Conservation (phyloP, 108 stramenopile species). For the Discostella stelligeroides region DNA sequence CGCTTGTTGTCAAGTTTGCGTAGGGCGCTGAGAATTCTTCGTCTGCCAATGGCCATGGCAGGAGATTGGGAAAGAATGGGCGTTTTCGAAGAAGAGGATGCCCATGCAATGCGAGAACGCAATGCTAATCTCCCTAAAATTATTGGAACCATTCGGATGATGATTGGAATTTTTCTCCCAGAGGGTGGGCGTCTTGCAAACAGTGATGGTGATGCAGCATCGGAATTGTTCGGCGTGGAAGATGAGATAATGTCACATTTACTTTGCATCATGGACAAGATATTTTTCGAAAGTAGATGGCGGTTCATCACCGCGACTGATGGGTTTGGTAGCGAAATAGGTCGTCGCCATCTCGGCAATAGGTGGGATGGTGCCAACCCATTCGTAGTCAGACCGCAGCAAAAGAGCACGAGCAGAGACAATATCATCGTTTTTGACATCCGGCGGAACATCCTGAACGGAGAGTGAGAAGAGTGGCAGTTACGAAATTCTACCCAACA, state of each 20-base stretch:
- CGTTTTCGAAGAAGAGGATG: not conserved
- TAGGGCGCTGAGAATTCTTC: not conserved
- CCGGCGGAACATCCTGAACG: no score
- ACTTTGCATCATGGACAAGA: not conserved
- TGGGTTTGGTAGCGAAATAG: not conserved
- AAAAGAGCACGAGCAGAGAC: no score
- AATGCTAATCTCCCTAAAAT: slow-evolving; percentile 2
- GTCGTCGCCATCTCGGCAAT: not conserved
- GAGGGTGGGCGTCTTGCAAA: slow-evolving; percentile 1
- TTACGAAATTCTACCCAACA: no score
- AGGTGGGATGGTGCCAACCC: slow-evolving; percentile 1
- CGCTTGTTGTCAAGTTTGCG: slow-evolving; percentile 10
- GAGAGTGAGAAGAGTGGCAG: no score
- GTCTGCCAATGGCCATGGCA: slow-evolving; percentile 11
- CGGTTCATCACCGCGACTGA: not conserved
- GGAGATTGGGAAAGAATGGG: not conserved
- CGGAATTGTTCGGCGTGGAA: not conserved
- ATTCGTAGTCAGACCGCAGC: no score
- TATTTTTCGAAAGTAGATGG: not conserved
- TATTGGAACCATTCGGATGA: slow-evolving; percentile 8
- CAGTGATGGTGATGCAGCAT: slow-evolving; percentile 1
- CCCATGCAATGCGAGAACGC: slow-evolving; percentile 8
- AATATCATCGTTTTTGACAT: no score
- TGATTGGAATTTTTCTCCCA: not conserved
- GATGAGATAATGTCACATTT: not conserved